These are phyloP conservation scores for Fusarium pilosicola DNA, from an alignment of 2,329 filamentous ascomycete genomes.

Conservation along the genomic window DNA sequence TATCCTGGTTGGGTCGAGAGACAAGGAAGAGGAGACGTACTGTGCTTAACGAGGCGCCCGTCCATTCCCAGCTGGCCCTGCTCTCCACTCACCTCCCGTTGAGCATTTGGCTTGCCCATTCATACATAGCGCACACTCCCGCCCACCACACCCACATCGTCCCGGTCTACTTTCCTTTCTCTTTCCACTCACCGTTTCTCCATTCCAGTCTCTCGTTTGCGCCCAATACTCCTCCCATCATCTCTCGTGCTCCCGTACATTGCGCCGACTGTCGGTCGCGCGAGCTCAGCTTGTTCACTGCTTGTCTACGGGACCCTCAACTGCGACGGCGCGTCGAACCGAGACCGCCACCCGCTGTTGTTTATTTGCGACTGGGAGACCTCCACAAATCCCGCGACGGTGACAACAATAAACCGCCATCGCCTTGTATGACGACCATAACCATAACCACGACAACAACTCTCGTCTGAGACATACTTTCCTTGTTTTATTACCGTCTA, in stretches of 20 bases:
- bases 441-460: conserved; percentile 18
- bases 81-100: conserved; percentile 23
- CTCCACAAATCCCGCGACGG: conserved; percentile 22
- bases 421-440: conserved; percentile 15
- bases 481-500: conserved; percentile 4
- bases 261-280: conserved; percentile 35
- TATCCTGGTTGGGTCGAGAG: conserved; percentile 13
- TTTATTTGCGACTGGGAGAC: conserved; percentile 30
- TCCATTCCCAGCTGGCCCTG: conserved; percentile 28
- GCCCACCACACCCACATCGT: conserved; percentile 41
- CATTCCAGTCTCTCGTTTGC: conserved; percentile 50
- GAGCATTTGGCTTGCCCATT: conserved; percentile 20
- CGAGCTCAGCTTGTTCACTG: conserved; percentile 29
- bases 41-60: conserved; percentile 6
- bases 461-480: conserved; percentile 10
- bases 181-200: conserved; percentile 46
- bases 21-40: conserved; percentile 21
- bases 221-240: conserved; percentile 37
- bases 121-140: conserved; percentile 43
- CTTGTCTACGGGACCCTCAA: conserved; percentile 21
- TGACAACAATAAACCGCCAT: conserved; percentile 24
- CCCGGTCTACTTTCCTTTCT: conserved; percentile 39
- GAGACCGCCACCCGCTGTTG: conserved; percentile 16
- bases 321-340: conserved; percentile 34
- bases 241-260: conserved; percentile 33